Evolutionary conservation across 2,329 filamentous ascomycete genomes (phyloP).

Genomic region (Spiromastix sp.): DNA sequence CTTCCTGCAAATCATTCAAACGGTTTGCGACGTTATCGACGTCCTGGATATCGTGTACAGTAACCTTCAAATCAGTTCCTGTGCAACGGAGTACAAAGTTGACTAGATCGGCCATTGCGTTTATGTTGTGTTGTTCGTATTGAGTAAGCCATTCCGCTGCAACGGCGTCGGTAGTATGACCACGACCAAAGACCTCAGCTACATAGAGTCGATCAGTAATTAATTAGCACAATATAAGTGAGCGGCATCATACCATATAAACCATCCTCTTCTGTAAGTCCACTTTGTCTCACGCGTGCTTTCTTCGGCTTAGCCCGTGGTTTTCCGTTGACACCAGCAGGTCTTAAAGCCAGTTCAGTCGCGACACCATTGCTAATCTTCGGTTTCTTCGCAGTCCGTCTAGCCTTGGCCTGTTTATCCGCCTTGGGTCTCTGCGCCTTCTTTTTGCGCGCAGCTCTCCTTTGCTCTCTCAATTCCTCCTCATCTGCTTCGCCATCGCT

Average conservation of each 20-base stretch:
- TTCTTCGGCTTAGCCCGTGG: constrained; percentile 39
- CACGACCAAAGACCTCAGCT: constrained; percentile 52
- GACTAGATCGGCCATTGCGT: constrained; percentile 47
- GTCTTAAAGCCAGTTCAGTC: constrained; percentile 45
- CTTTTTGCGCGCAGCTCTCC: constrained; percentile 25
- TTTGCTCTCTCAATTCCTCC: constrained; percentile 38
- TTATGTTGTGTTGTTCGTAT: constrained; percentile 46
- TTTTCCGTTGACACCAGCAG: constrained; percentile 35
- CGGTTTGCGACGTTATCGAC: constrained; percentile 74
- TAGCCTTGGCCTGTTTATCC: constrained; percentile 38
- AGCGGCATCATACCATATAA: constrained; percentile 41
- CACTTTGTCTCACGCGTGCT: constrained; percentile 40
- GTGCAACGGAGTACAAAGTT: constrained; percentile 57
- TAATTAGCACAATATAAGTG: constrained; percentile 1
- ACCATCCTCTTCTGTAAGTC: constrained; percentile 43
- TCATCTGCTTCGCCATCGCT: constrained; percentile 33
- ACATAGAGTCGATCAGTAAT: constrained; percentile 16
- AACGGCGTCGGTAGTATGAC: constrained; percentile 44
- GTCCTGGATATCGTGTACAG: constrained; percentile 75
- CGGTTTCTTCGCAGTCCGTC: constrained; percentile 41
- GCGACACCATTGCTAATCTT: constrained; percentile 41
- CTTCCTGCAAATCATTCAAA: constrained; percentile 74
- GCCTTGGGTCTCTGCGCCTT: constrained; percentile 39
- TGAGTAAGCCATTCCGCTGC: constrained; percentile 47
- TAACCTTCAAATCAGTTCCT: constrained; percentile 71